phyloP scores from a whole-genome alignment of 1,284 basidiomycete species.

The Pseudozyma hubeiensis region DNA sequence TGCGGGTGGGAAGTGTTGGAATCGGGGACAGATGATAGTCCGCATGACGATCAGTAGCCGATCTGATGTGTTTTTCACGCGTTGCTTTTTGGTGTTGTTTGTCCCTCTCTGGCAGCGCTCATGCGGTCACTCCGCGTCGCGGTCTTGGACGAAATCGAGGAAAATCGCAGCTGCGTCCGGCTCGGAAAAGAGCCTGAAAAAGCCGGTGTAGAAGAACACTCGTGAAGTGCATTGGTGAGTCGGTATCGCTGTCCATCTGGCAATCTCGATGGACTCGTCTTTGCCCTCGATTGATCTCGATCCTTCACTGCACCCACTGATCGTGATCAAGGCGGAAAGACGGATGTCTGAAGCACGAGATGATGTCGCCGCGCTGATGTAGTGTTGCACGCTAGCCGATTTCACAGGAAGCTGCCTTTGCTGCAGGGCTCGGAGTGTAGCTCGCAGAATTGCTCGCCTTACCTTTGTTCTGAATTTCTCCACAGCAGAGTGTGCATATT shows the following conservation, averaged over 20 bases:
- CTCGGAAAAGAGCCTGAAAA: conserved; percentile 32
- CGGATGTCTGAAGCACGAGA: too few species aligned
- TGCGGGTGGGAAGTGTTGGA: too few species aligned
- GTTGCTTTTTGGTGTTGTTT: background rate
- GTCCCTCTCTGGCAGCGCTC: background rate
- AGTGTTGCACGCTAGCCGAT: too few species aligned
- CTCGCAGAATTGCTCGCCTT: too few species aligned
- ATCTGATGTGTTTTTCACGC: conserved; percentile 16
- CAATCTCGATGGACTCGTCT: background rate
- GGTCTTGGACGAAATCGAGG: background rate
- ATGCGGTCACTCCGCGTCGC: conserved; percentile 27
- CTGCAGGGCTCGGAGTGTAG: too few species aligned
- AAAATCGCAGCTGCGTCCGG: conserved; percentile 10
- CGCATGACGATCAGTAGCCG: conserved; percentile 2
- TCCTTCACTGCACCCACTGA: too few species aligned
- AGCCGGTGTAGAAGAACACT: conserved; percentile 17
- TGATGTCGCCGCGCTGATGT: too few species aligned
- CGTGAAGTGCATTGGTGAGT: background rate
- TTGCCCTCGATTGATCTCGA: background rate
- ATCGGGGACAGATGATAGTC: background rate
- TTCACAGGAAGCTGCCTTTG: too few species aligned
- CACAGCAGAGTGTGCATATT: background rate
- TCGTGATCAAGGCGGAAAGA: too few species aligned
- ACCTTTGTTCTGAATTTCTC: too few species aligned
- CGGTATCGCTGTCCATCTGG: too few species aligned